Evolutionary conservation across 2,329 filamentous ascomycete species (phyloP), one percentile per base, ranked within the genome.

Genomic region (Phialophora tarda): DNA sequence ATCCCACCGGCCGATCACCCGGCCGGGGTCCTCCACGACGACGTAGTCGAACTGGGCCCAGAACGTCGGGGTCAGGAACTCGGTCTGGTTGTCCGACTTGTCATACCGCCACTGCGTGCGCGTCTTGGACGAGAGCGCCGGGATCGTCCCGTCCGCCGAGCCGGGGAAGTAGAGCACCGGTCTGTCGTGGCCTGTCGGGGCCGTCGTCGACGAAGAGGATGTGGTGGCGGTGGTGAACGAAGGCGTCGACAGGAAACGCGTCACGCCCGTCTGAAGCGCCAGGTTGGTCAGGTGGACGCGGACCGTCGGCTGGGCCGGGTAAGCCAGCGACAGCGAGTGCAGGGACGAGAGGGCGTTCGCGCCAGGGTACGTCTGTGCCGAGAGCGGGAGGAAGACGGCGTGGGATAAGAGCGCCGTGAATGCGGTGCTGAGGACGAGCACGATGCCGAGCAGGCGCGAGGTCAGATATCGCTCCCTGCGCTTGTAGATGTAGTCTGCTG

Each of bases 321-420:
- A 68, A 47, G 66, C 60, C n/a, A 65, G 47, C 26, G 67, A 65
- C n/a, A 66, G 12, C 17, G 74, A 73, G 59, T 83, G 81, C 23
- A 82, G 74, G 23, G 75, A 68, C 41, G 77, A 73, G 10, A 98
- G 82, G 1, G 93, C 95, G 66, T 91, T 86, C 24, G 92, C 95
- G 56, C 95, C 95, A 0, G 95, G 95, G 75, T 99, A 99, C 79
- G 97, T 99, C 64, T 96, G 87, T 14, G 91, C 89, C 0, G 93
- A 97, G 66, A 96, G 81, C 30, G 90, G 84, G 1, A 97, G 86
- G 79, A 97, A 87, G 79, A 96, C 87, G 34, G 80, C 84, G 2
- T 83, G 82, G 64, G 89, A 91, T 41, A 86, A 81, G 4, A 82
- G 79, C 66, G 91, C 86, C 1, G 88, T 86, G 3, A 80, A 77